Evolutionary conservation across 306 rosid genomes (phyloP).

Genomic region (Dalbergia cochinchinensis): DNA sequence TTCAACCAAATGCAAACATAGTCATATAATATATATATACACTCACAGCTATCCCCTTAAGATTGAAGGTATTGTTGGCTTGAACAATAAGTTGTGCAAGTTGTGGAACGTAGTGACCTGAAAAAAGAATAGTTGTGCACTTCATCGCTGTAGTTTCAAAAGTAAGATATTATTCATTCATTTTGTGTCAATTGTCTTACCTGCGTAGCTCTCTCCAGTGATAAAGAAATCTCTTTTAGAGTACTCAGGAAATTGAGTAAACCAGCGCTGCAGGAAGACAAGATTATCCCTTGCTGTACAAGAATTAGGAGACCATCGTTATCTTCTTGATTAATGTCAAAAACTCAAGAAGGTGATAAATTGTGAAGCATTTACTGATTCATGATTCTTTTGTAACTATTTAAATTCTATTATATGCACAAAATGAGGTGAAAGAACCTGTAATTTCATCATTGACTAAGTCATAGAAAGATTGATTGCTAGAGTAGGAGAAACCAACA

Average conservation of each 20-base stretch:
- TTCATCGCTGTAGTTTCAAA: background rate
- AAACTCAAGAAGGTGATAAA: background rate
- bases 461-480: slow-evolving; percentile 58
- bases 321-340: background rate
- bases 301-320: background rate
- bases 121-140: background rate
- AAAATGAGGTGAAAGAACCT: slow-evolving; percentile 48
- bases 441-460: slow-evolving; percentile 58
- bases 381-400: background rate
- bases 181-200: slow-evolving; percentile 39
- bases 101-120: slow-evolving; percentile 83
- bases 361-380: background rate
- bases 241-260: slow-evolving; percentile 60
- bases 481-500: slow-evolving; percentile 82
- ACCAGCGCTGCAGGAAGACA: slow-evolving; percentile 64
- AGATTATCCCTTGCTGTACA: slow-evolving; percentile 67
- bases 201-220: slow-evolving; percentile 76
- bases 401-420: background rate
- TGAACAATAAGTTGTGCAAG: slow-evolving; percentile 67
- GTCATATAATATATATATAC: too few relatives aligned
- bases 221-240: slow-evolving; percentile 60
- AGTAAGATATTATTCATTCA: background rate
- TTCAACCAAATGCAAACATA: too few relatives aligned
- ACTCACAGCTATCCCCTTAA: slow-evolving; percentile 79
- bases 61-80: slow-evolving; percentile 52